Conservation (phyloP, 2,329 filamentous ascomycete genomes). For the Phaeosphaeria sp. region DNA sequence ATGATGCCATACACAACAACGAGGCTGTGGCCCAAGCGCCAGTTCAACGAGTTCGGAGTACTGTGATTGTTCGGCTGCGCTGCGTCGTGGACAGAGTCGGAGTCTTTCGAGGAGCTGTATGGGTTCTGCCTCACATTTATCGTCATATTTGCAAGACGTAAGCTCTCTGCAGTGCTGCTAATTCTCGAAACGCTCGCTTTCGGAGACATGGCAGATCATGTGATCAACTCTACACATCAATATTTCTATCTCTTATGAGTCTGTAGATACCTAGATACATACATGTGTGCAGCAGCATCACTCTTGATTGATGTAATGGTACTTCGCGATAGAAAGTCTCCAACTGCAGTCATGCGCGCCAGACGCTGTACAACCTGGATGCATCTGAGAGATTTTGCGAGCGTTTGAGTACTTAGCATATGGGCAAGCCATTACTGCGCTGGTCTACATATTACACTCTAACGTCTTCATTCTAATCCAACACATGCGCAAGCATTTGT, state of each 20-base stretch:
- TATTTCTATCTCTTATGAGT: too few relatives aligned
- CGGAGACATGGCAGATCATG: neutral
- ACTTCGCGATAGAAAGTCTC: too few relatives aligned
- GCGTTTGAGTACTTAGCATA: conserved; percentile 14
- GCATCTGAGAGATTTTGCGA: conserved; percentile 32
- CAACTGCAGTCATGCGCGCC: neutral
- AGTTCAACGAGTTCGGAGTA: neutral
- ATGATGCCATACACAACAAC: conserved; percentile 6
- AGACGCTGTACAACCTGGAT: neutral
- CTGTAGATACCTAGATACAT: too few relatives aligned
- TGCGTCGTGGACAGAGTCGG: neutral
- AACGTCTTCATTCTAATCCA: neutral
- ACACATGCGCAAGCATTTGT: neutral
- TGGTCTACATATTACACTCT: neutral
- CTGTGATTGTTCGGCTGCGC: neutral
- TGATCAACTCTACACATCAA: too few relatives aligned
- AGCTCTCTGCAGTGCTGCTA: neutral
- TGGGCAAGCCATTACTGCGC: neutral
- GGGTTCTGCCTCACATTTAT: neutral
- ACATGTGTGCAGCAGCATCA: too few relatives aligned
- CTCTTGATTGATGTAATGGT: too few relatives aligned
- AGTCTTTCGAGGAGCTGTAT: neutral
- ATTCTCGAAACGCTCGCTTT: neutral
- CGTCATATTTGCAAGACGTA: neutral
- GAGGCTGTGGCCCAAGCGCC: neutral